Evolutionary conservation across 2,329 filamentous ascomycete genomes (phyloP), one percentile per base, ranked within the genome.

Genomic region (Laburnicola sp.): DNA sequence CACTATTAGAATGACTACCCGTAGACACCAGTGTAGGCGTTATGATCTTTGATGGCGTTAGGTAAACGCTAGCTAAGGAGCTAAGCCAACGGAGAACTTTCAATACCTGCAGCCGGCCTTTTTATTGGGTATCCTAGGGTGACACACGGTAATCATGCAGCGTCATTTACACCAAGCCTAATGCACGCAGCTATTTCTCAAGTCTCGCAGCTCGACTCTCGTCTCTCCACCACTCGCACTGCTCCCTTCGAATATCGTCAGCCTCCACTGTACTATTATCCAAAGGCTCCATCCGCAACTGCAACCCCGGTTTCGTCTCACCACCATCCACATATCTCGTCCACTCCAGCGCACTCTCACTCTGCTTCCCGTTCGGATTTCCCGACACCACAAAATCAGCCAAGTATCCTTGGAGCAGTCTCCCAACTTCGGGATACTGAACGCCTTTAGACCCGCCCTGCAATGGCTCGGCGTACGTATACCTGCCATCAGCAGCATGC

Each of bases 391-490:
- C 72, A 54, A 78, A 78, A 9, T 66, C 64, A 0, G 71, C 69
- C 60, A 76, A 78, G 38, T 67, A 72, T 6, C 61, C 64, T 43
- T 68, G 67, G 61, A 78, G 74, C 9, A 74, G 50, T 36, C 64
- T 63, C 3, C 73, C 71, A 4, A 78, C 64, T 1, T 74, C 61
- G 1, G 59, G 62, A 47, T 74, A 77, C 77, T 68, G 62, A 0
- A 63, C 56, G 5, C 62, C 63, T 2, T 55, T 51, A 64, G 71
- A 70, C 45, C 86, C 72, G 34, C 82, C 58, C 0, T 38, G 36
- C 21, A 38, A 23, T 23, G 81, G 83, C 53, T 79, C 79, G 26
- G 75, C 76, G 62, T 62, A 66, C 0, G n/a, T 75, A 74, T 23
- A 82, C 77, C 48, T 82, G 44, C 58, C 60, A 23, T 67, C 63